Base-by-base conservation (phyloP, 2,329 filamentous ascomycete species). In the Ambrosiella xylebori region DNA sequence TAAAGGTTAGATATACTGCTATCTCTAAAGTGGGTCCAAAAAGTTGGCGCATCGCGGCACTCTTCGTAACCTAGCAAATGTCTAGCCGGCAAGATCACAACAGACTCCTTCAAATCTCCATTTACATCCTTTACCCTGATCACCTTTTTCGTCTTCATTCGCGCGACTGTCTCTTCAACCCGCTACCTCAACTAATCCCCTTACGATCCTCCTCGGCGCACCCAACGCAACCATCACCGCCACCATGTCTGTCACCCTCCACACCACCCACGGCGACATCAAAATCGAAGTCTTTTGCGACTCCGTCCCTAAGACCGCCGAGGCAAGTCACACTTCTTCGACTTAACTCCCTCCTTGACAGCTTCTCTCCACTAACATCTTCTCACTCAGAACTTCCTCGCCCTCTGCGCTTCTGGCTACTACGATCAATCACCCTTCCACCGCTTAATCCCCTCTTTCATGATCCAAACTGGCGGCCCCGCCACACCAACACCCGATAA, bases 261-360 rank as follows among this genome's bases (percentile, higher is more conserved):
- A 96, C 71, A 98, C 93, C 54, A 87, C 83, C 55, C 78, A 85
- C 57, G 93, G 93, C 68, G 85, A 93, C 71, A 78, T 98, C 68
- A 98, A 97, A 73, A 80, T 97, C 65, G 93, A 97, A 71, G 76
- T 98, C 64, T 97, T 96, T 73, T 97, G 91, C 74, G 88, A 96
- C 69, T 84, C 86, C 64, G 88, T 95, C 38, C 93, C 93, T 62
- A 90, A 91, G 70, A 95, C 93, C 0, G 85, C 89, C 62, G 87
- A 95, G 73, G 85, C 85, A 73, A 58, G 72, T 64, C 36, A 36
- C 56, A 41, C 40, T 40, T 38, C 45, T 51, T 37, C 19, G 17
- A 49, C 50, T 36, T 5, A 50, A 11, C 47, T 17, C 12, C 17
- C 9, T 56, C 38, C 35, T 54, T 40, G 51, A 61, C 51, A 12